Base-by-base conservation (phyloP, 148 eudicot species). In the Cornus controversa region DNA sequence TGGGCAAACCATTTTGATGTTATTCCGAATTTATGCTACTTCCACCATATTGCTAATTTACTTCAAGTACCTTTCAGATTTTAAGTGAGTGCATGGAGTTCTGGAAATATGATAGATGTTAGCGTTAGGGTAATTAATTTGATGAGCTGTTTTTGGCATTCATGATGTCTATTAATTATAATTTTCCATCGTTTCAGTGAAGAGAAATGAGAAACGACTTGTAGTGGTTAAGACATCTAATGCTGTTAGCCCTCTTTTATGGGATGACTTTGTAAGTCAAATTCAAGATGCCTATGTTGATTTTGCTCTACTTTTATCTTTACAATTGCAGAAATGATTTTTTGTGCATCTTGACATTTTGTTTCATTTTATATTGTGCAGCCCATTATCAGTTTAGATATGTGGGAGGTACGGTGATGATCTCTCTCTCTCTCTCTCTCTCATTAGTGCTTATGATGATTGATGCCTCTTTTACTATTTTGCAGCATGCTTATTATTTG, bases 401-500 rank as follows among this genome's bases (percentile, higher is more conserved):
- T 95, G 91, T 95, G 98, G 98, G 98, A 95, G 94, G 98, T 95
- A 90, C 57, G 77, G 15, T 36, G 1, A 26, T 50, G 20, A 36
- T 54, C 16, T 57, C 25, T 54, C 67, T 71, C 75, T 76, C 85
- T 81, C 80, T 54, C 73, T 75, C 26, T 81, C 80, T 54, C 66
- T 31, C 4, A 40, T 40, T 40, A 40, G 45, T 40, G 58, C 76
- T 77, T 29, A 74, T 69, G 10, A n/a, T n/a, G n/a, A n/a, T n/a
- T n/a, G n/a, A 25, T 24, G 42, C 15, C 36, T 54, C 0, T 70
- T 63, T 79, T 68, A 23, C n/a, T 81, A n/a, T 85, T 79, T 81
- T 87, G 89, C 96, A 95, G 97, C 98, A 95, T 89, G 92, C 98
- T 75, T 95, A 95, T 82, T 95, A 93, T 83, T 82, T 95, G 93